Evolutionary conservation across 169 alveolate species (phyloP).

Genomic region (Plasmodium cynomolgi): DNA sequence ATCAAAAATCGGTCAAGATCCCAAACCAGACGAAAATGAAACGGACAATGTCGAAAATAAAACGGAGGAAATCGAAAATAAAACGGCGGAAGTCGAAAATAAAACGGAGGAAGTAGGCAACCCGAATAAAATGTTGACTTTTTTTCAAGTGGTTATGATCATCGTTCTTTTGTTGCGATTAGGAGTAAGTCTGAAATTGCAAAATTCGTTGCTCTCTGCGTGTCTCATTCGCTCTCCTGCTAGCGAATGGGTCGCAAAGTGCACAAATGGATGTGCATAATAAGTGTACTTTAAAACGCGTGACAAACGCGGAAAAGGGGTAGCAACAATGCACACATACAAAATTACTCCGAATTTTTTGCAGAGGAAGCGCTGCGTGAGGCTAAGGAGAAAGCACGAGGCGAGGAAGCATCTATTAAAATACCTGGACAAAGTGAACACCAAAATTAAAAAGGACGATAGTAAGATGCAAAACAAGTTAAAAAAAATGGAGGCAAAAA

Average conservation of each 20-base stretch:
- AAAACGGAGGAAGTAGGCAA: background rate
- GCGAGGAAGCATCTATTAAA: background rate
- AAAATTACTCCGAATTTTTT: conserved; percentile 8
- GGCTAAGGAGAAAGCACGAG: background rate
- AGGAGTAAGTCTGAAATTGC: background rate
- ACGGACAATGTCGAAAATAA: background rate
- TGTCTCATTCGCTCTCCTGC: background rate
- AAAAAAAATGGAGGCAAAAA: background rate
- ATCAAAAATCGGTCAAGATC: too few species aligned
- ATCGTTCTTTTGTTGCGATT: background rate
- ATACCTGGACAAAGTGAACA: background rate
- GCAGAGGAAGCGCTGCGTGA: background rate
- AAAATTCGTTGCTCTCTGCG: background rate
- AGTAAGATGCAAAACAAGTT: background rate
- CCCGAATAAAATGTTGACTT: background rate
- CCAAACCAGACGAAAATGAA: background rate
- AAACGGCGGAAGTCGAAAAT: background rate
- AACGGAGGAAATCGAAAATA: background rate
- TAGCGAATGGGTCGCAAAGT: background rate
- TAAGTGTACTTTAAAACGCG: too few species aligned
- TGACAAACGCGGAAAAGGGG: background rate
- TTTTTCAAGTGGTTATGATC: background rate
- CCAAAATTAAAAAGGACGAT: background rate
- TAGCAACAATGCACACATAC: conserved; percentile 12
- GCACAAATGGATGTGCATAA: background rate